phyloP scores from a whole-genome alignment of 1,284 basidiomycete species.

The Cutaneotrichosporon daszewskae region DNA sequence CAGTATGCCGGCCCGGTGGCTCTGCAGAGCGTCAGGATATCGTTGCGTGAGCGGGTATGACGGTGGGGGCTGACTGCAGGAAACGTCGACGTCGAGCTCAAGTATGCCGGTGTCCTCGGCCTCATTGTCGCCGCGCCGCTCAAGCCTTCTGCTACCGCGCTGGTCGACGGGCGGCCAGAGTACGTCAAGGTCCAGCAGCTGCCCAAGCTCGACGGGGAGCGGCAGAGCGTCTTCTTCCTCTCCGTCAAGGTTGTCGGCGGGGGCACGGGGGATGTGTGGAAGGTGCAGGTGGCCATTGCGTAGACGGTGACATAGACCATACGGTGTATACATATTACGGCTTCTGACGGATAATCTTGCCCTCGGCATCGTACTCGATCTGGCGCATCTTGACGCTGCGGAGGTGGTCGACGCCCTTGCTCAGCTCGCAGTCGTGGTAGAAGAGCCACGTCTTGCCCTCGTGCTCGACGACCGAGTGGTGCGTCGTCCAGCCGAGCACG shows the following conservation, averaged over 20 bases:
- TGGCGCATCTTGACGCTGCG: constrained; percentile 30
- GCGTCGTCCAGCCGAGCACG: constrained; percentile 37
- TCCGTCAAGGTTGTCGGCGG: background rate
- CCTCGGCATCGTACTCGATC: constrained; percentile 26
- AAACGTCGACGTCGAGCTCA: background rate
- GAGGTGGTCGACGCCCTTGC: constrained; percentile 33
- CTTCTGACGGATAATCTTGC: constrained; percentile 11
- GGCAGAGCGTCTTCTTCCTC: constrained; percentile 1
- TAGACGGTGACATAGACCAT: background rate
- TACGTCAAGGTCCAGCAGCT: background rate
- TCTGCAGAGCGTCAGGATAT: background rate
- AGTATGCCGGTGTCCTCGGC: constrained; percentile 2
- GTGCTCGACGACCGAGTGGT: constrained; percentile 33
- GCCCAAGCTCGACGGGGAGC: background rate
- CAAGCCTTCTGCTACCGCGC: background rate
- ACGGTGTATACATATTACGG: constrained; percentile 1
- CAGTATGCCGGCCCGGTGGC: constrained; percentile 24
- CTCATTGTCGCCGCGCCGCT: constrained; percentile 1
- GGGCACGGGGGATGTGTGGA: background rate
- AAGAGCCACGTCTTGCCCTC: constrained; percentile 34
- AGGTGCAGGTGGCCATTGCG: background rate
- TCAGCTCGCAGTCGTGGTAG: constrained; percentile 37
- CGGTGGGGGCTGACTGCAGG: background rate
- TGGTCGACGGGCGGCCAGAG: background rate
- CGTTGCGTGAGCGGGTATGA: background rate